These are phyloP conservation scores for Brassica balearica DNA, from an alignment of 441 rosid genomes.

Conservation along the genomic window DNA sequence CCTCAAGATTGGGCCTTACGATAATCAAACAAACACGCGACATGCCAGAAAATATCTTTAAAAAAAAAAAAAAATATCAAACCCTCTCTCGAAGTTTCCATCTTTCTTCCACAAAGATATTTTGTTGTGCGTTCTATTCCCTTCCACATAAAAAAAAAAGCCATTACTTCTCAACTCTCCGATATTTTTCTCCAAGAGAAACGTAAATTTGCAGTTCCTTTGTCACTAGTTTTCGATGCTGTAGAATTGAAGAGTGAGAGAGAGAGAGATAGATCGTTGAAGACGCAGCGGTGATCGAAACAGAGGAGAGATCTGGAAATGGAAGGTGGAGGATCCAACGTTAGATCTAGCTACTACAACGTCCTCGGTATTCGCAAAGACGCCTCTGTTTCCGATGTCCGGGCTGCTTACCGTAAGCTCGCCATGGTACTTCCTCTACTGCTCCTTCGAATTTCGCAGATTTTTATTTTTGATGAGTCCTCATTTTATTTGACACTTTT, in stretches of 20 bases:
- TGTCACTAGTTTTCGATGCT: conserved; percentile 10
- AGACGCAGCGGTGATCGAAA: conserved; percentile 5
- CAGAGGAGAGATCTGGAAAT: conserved; percentile 41
- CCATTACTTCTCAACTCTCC: conserved; percentile 14
- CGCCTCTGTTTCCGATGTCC: conserved; percentile 63
- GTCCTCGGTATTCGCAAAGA: conserved; percentile 62
- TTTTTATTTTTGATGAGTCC: neutral
- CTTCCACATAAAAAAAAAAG: neutral
- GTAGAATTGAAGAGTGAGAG: neutral
- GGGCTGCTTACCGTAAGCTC: conserved; percentile 72
- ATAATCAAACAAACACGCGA: neutral
- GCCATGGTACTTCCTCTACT: conserved; percentile 58
- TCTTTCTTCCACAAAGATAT: conserved; percentile 46
- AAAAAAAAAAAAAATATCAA: neutral
- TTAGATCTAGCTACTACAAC: conserved; percentile 70
- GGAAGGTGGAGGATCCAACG: conserved; percentile 69
- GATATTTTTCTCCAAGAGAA: neutral
- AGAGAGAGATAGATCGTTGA: neutral
- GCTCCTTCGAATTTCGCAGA: neutral
- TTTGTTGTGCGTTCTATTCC: conserved; percentile 21
- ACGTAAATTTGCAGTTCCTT: neutral
- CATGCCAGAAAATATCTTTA: conserved; percentile 23
- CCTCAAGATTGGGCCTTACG: too few relatives aligned
- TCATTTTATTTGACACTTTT: too few relatives aligned
- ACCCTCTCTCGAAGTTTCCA: conserved; percentile 56